Percentiles rank a stretch among this genome's conserved stretches.
Evolutionary conservation across 768 basidiomycete genomes (phyloP).

Genomic region (Rhodotorula taiwanensis): DNA sequence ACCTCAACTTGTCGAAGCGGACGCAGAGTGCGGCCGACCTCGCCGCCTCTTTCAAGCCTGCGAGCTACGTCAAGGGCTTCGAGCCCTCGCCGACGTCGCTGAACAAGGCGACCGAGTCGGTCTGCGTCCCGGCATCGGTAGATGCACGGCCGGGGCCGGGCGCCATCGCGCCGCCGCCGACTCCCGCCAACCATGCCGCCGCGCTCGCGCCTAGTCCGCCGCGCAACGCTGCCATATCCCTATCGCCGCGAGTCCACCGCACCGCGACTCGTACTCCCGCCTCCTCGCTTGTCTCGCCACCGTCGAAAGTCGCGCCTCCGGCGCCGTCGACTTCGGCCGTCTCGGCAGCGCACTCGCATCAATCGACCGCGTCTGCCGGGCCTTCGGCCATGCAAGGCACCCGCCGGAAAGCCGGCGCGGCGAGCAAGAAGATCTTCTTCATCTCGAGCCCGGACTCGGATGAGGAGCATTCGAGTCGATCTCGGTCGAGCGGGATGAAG

Average conservation of each 20-base stretch:
- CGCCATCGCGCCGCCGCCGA: conserved; percentile 30
- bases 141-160: conserved; percentile 22
- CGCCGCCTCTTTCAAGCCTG: conserved; percentile 31
- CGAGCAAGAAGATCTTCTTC: conserved; percentile 39
- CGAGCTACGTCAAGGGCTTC: conserved; percentile 32
- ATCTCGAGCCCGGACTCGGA: conserved; percentile 38
- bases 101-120: background rate
- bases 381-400: background rate
- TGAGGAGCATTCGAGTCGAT: conserved; percentile 20
- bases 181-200: conserved; percentile 8
- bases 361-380: background rate
- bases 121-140: background rate
- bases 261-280: background rate
- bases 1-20: conserved; percentile 8
- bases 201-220: conserved; percentile 12
- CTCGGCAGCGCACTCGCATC: background rate
- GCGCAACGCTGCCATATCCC: background rate
- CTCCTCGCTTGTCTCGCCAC: background rate
- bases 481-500: conserved; percentile 2
- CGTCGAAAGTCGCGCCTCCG: conserved; percentile 9
- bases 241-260: background rate
- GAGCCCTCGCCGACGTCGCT: conserved; percentile 12
- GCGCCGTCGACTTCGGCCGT: background rate
- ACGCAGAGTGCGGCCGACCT: conserved; percentile 19
- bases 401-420: conserved; percentile 3